These are phyloP conservation scores for Chaetomiaceae sp. DNA, from an alignment of 2,329 filamentous ascomycete genomes.

Conservation along the genomic window DNA sequence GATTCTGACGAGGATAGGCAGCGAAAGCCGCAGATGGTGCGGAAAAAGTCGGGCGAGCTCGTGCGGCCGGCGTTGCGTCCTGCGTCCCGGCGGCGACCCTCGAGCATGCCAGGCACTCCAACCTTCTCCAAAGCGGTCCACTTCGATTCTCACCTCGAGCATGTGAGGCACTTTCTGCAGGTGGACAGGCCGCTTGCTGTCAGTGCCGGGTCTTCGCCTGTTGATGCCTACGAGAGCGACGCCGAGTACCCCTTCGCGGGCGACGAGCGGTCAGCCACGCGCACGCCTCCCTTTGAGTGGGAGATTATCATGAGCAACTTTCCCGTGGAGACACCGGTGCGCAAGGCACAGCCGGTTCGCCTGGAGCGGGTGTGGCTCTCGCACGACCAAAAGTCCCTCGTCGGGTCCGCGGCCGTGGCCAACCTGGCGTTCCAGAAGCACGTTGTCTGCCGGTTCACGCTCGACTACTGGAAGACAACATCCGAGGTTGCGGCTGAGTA, in stretches of 20 bases:
- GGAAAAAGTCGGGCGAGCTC: constrained; percentile 97
- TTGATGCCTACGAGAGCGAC: constrained; percentile 81
- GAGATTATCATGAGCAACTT: constrained; percentile 83
- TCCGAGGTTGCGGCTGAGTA: constrained; percentile 91
- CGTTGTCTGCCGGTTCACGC: constrained; percentile 87
- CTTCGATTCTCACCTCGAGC: constrained; percentile 93
- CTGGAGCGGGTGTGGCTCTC: constrained; percentile 86
- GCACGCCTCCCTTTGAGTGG: constrained; percentile 65
- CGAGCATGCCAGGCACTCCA: constrained; percentile 95
- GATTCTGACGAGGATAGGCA: constrained; percentile 54
- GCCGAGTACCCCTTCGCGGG: constrained; percentile 77
- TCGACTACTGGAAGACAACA: constrained; percentile 98
- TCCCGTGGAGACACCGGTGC: constrained; percentile 57
- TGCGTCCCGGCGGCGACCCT: constrained; percentile 72
- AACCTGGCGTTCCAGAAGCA: constrained; percentile 87
- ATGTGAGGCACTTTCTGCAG: constrained; percentile 91
- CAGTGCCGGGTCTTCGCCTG: constrained; percentile 86
- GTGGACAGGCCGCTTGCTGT: constrained; percentile 93
- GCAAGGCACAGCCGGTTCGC: constrained; percentile 62
- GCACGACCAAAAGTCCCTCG: constrained; percentile 74
- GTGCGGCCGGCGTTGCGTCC: constrained; percentile 86
- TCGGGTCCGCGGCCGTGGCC: constrained; percentile 76
- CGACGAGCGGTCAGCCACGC: constrained; percentile 38
- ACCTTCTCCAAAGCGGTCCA: constrained; percentile 97
- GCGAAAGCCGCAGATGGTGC: constrained; percentile 82